Base-by-base conservation (phyloP, 2,329 filamentous ascomycete genomes). In the Laburnicola sp. region DNA sequence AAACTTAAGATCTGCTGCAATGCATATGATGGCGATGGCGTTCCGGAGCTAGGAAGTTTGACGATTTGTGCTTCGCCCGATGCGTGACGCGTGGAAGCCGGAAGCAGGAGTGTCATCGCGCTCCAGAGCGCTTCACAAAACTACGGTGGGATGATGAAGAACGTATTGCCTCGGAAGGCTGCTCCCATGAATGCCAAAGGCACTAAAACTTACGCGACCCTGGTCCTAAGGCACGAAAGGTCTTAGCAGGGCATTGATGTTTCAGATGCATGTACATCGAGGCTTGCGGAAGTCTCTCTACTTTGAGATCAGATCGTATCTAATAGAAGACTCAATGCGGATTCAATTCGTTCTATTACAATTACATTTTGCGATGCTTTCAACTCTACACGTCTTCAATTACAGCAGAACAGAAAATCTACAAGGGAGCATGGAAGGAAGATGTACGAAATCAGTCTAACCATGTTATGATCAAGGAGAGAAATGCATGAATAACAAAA, bases 151-250 rank as follows among this genome's bases (percentile, higher is more conserved):
- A 36, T 23, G 30, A 45, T 28, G 32, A 37, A 25, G 28, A 45
- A 11, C 9, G 23, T 6, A 28, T 22, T 39, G 26, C 39, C 40
- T 38, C 23, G 39, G 30, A 23, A 39, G 46, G 26, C 38, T 41
- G 26, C 21, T 23, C 23, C 39, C 35, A 45, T 44, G 16, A 28
- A 5, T 32, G 38, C 34, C 16, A 42, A 39, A 46, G 32, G 26
- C 31, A 45, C 23, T 28, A 54, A 40, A 32, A 25, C 38, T 30
- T 36, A 37, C 51, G 49, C 39, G 40, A 44, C 48, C 48, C 34
- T 43, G 50, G 48, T 54, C 48, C 45, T 48, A 59, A 59, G 57
- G 56, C 56, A 54, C 51, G 48, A 59, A 48, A 45, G 32, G 48
- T 53, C 46, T 58, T 58, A 59, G 53, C 41, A 51, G 44, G 50